Evolutionary conservation across 306 rosid genomes (phyloP), one percentile per base, ranked within the genome.

Genomic region (Mimosa bimucronata): DNA sequence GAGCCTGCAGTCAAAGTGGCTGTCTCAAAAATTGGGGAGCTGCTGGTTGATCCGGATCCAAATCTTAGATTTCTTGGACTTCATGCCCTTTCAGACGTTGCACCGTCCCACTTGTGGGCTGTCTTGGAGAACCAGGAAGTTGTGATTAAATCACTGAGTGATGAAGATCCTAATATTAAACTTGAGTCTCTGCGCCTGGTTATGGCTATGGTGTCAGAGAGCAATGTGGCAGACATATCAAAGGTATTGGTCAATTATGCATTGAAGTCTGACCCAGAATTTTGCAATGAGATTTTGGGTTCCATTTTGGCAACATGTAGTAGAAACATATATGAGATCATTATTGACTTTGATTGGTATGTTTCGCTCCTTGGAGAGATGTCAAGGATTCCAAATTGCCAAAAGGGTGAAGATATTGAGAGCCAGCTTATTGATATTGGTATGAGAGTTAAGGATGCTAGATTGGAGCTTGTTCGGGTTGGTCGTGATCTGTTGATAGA

Each of bases 261-360:
- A 0, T 80, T 86, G 34, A 91, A 89, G 81, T 89, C 91, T 75
- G 92, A 91, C 60, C 90, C 91, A 0, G 88, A 76, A 71, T 91
- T 89, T 77, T 91, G 92, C 81, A 89, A 91, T 79, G 88, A 85
- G 83, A 90, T 93, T 62, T 82, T 95, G 68, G 90, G 88, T 48
- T 95, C 97, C 67, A 86, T 95, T 81, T 87, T 95, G 53, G 74
- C 79, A 0, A 90, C 97, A 0, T 90, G 98, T 76, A 42, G 83
- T 41, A 75, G 87, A 74, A 90, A 91, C 83, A 79, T 92, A 15
- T 95, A 95, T 21, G 94, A 91, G 90, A 90, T 92, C 9, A 78
- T 95, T 73, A 45, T 88, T 18, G 98, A 95, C 86, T 92, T 95
- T 28, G 98, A 95, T 81, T 93, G 98, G 98, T 95, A 93, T 76